Evolutionary conservation across 176 grass and related monocot genomes (phyloP).

Genomic region (Carex pumila): DNA sequence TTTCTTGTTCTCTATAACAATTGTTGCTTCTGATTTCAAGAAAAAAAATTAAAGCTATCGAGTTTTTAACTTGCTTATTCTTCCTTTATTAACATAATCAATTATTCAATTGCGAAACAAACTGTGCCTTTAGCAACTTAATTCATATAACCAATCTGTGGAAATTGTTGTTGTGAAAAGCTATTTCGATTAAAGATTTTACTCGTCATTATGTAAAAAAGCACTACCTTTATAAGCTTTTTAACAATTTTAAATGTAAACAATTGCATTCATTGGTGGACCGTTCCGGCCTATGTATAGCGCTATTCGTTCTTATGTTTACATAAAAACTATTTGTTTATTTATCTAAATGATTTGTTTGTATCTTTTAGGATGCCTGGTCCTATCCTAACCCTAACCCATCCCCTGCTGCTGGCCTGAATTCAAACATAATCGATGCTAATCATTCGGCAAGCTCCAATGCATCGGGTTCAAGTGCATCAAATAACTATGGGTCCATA

Average conservation of each 20-base stretch:
- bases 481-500: constrained; percentile 56
- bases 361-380: not conserved
- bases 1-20: not conserved
- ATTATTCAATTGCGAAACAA: not conserved
- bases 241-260: not conserved
- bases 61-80: not conserved
- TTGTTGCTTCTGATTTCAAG: not conserved
- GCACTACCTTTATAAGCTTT: not conserved
- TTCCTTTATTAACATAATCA: not conserved
- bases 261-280: not conserved
- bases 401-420: constrained; percentile 23
- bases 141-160: not conserved
- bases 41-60: not conserved
- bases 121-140: not conserved
- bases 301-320: not conserved
- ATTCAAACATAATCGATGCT: constrained; percentile 18
- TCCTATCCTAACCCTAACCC: constrained; percentile 4
- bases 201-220: not conserved
- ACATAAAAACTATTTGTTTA: not conserved
- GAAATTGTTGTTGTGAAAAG: not conserved
- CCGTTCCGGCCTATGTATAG: not conserved
- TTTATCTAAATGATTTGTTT: constrained; percentile 8
- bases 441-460: constrained; percentile 15
- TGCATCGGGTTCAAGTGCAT: constrained; percentile 30
- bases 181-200: not conserved